Base-by-base conservation (phyloP, 257 asterid genomes). In the Jaltomata sinuosa region DNA sequence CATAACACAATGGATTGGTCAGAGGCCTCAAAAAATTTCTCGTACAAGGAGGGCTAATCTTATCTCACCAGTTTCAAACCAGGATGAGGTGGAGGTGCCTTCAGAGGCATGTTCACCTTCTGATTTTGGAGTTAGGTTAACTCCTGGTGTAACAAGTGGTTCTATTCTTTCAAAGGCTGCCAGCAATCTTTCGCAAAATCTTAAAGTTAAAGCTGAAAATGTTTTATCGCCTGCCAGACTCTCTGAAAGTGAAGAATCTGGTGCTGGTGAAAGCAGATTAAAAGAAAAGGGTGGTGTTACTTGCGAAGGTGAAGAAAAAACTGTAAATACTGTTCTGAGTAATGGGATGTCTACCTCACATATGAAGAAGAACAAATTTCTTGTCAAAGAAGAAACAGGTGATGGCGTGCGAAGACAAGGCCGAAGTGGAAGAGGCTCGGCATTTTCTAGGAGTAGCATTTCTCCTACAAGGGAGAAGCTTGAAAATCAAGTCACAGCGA, bases 1-100 rank as follows among this genome's bases (percentile, higher is more conserved):
- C 74, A 94, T 95, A 76, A 93, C 99, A 83, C 98, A 95, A 81
- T 97, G 99, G 99, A 93, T 57, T 87, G 98, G 99, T 85, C 99
- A 95, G 92, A 91, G 99, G 90, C 94, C 97, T n/a, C 98, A 94
- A 82, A 97, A 97, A 89, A 93, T 91, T 65, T 91, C 99, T 80
- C 96, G 99, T 38, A 91, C 96, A 0, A 91, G 99, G 94, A 92
- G 99, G 89, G 92, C 97, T 72, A 95, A 97, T 88, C 92, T 97
- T 84, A 87, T 90, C 79, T 90, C 92, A 40, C 98, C 99, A 52
- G 97, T 95, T 72, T 88, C 95, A 62, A 94, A 91, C 91, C 95
- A 90, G 83, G 97, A 94, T 76, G 99, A 94, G 85, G 67, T 86
- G 54, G 99, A 90, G 86, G 85, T 89, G 84, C 97, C 93, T 77